Percentiles rank a stretch among this genome's conserved stretches.
These are phyloP conservation scores for Fusarium mexicanum DNA, from an alignment of 2,329 filamentous ascomycete genomes.

Conservation along the genomic window DNA sequence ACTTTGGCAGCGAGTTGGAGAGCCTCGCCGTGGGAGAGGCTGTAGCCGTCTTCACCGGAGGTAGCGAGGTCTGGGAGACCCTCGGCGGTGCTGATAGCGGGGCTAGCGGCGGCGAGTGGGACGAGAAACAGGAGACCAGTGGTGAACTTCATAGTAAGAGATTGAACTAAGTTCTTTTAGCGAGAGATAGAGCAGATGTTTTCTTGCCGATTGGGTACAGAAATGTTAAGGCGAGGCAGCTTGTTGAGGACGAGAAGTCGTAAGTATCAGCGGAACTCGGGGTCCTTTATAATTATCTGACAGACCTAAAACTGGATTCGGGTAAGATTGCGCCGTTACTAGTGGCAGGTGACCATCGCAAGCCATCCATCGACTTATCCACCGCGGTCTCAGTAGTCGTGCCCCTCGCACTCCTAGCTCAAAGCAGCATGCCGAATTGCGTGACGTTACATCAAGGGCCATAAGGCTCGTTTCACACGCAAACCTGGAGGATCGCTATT, in stretches of 20 bases:
- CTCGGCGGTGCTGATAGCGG: conserved; percentile 2
- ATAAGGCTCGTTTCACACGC: not conserved
- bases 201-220: too few relatives aligned
- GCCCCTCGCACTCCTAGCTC: not conserved
- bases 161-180: too few relatives aligned
- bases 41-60: not conserved
- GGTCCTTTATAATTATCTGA: not conserved
- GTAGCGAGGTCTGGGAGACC: conserved; percentile 14
- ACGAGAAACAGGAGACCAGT: not conserved
- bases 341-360: not conserved
- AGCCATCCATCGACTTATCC: too few relatives aligned
- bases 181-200: too few relatives aligned
- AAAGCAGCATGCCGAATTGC: fast-evolving
- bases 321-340: not conserved
- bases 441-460: not conserved
- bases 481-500: fast-evolving
- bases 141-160: not conserved
- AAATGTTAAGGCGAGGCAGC: too few relatives aligned
- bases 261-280: fast-evolving
- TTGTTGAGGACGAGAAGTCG: not conserved
- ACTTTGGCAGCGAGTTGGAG: conserved; percentile 1
- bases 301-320: not conserved
- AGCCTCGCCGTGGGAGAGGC: not conserved
- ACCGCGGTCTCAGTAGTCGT: fast-evolving
- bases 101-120: not conserved